Evolutionary conservation across 2,329 filamentous ascomycete species (phyloP).

Genomic region (Hirsutella thompsonii): DNA sequence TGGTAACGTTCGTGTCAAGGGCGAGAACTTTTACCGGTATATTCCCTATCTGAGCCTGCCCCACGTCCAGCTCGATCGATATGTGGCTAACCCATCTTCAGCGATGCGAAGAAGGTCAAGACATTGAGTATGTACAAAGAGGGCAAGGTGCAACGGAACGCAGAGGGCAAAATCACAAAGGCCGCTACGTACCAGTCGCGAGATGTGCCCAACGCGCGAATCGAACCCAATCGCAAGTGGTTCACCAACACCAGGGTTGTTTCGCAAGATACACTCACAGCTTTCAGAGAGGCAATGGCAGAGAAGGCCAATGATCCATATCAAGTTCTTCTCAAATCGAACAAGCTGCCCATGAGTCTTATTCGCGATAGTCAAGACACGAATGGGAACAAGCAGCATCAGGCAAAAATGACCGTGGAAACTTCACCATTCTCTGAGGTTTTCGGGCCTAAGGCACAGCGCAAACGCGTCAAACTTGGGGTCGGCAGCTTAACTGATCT

Average conservation of each 20-base stretch:
- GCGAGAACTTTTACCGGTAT: constrained; percentile 94
- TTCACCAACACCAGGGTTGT: constrained; percentile 89
- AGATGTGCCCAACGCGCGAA: constrained; percentile 69
- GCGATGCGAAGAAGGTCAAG: constrained; percentile 75
- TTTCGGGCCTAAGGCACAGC: constrained; percentile 85
- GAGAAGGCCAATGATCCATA: constrained; percentile 86
- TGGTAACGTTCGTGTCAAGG: constrained; percentile 83
- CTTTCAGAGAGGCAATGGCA: constrained; percentile 85
- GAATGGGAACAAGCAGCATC: constrained; percentile 83
- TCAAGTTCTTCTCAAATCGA: constrained; percentile 87
- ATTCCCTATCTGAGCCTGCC: constrained; percentile 11
- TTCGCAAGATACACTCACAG: constrained; percentile 72
- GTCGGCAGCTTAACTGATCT: constrained; percentile 74
- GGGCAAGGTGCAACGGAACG: constrained; percentile 70
- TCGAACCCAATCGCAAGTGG: constrained; percentile 96
- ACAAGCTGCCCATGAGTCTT: constrained; percentile 92
- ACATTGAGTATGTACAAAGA: constrained; percentile 83
- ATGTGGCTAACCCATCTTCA: constrained; percentile 12
- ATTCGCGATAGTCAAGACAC: constrained; percentile 66
- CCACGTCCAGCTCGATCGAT: too few relatives aligned
- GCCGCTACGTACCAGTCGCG: constrained; percentile 73
- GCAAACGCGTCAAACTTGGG: constrained; percentile 82
- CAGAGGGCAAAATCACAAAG: constrained; percentile 71
- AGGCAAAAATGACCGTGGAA: constrained; percentile 88
- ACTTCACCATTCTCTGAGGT: constrained; percentile 75